Conservation (phyloP, 75 land plant species). For the Cryptomeria japonica region DNA sequence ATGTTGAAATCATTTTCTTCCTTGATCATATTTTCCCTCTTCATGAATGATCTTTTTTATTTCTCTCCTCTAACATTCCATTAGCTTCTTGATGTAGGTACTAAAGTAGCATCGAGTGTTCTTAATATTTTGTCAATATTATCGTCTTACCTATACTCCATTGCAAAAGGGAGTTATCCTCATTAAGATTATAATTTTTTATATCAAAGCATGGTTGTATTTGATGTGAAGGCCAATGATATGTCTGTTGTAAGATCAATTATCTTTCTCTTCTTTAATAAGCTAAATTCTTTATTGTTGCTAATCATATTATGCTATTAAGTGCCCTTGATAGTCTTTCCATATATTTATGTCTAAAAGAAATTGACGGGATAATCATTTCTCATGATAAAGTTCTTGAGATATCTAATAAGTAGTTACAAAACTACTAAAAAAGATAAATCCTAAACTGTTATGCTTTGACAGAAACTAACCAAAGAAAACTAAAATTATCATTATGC, state of each 20-base stretch:
- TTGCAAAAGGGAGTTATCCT: not conserved
- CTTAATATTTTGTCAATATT: not conserved
- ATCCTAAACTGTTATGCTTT: not conserved
- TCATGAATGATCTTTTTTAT: too few species aligned
- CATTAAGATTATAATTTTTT: not conserved
- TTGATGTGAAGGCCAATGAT: not conserved
- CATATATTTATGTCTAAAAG: not conserved
- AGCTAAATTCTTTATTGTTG: not conserved
- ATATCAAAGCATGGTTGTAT: not conserved
- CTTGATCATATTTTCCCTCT: too few species aligned
- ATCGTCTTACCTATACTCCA: not conserved
- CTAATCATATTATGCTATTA: not conserved
- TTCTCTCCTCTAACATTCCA: too few species aligned
- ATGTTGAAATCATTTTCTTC: too few species aligned
- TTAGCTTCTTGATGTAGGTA: too few species aligned
- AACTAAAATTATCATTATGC: not conserved
- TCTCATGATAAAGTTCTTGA: not conserved
- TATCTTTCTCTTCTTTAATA: not conserved
- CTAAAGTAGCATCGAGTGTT: too few species aligned
- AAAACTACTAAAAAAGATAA: too few species aligned
- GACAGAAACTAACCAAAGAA: too few species aligned
- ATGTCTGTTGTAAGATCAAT: slow-evolving; percentile 5
- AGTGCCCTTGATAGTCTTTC: slow-evolving; percentile 4
- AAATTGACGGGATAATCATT: not conserved
- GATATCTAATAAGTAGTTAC: not conserved